Conservation (phyloP, 192 early-diverging fungal genomes). For the Gonapodya prolifera region DNA sequence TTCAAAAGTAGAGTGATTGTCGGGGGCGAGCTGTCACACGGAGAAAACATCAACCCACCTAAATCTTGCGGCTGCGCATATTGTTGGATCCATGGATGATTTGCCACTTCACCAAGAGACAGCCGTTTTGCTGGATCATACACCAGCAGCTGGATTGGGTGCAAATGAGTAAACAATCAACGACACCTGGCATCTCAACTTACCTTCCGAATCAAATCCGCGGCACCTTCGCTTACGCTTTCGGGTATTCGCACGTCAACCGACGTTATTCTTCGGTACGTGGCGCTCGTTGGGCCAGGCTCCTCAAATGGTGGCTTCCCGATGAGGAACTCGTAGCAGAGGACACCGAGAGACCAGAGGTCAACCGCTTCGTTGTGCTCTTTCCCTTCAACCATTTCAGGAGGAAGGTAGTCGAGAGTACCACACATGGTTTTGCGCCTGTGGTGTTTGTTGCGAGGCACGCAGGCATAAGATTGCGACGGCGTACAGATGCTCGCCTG, state of each 20-base stretch:
- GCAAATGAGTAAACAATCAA: background rate
- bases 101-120: slow-evolving; percentile 55
- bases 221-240: slow-evolving; percentile 61
- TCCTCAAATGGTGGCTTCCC: slow-evolving; percentile 88
- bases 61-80: slow-evolving; percentile 13
- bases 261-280: slow-evolving; percentile 68
- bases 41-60: background rate
- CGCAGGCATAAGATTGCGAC: background rate
- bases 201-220: slow-evolving; percentile 73
- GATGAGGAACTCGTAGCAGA: slow-evolving; percentile 87
- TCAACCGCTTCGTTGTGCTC: slow-evolving; percentile 72
- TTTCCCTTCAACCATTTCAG: slow-evolving; percentile 87
- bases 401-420: slow-evolving; percentile 89
- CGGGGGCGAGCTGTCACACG: background rate
- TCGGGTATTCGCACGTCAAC: slow-evolving; percentile 75
- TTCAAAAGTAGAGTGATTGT: background rate
- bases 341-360: slow-evolving; percentile 83
- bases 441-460: background rate
- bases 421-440: slow-evolving; percentile 84
- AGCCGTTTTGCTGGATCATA: slow-evolving; percentile 56
- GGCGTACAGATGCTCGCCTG: too few species aligned
- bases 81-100: slow-evolving; percentile 60
- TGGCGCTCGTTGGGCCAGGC: slow-evolving; percentile 42
- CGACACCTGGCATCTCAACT: too few species aligned
- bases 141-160: slow-evolving; percentile 46